Conservation (phyloP, 805 yeast species). For the Myxozyma mucilagina region DNA sequence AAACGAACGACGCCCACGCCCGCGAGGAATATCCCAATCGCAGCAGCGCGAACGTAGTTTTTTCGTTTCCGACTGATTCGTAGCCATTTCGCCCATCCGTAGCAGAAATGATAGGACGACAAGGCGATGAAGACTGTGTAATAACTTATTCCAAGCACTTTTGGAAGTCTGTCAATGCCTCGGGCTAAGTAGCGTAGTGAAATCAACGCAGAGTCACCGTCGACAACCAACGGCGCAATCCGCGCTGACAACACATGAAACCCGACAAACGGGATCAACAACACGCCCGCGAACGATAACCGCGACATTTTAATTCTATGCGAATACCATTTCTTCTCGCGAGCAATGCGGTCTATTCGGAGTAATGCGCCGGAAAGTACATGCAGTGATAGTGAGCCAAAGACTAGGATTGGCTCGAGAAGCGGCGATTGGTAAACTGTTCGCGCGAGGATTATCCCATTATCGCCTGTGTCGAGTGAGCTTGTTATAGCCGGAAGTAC, state of each 20-base stretch:
- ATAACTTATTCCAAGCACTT: background rate
- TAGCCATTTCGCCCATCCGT: constrained; percentile 29
- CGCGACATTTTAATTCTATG: constrained; percentile 47
- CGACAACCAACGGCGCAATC: constrained; percentile 52
- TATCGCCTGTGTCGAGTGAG: constrained; percentile 46
- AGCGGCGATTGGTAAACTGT: constrained; percentile 58
- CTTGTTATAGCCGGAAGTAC: constrained; percentile 51
- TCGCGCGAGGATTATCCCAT: constrained; percentile 62
- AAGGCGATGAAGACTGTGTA: constrained; percentile 18
- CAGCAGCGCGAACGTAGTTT: constrained; percentile 2
- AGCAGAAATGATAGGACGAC: constrained; percentile 17
- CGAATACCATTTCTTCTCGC: constrained; percentile 35
- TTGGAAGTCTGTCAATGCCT: constrained; percentile 2
- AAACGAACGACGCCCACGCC: constrained; percentile 8
- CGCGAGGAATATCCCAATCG: background rate
- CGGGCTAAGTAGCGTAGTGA: constrained; percentile 52
- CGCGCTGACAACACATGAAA: constrained; percentile 54
- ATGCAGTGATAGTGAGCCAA: constrained; percentile 52
- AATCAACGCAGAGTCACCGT: constrained; percentile 65
- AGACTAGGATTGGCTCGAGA: constrained; percentile 52
- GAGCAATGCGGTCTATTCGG: constrained; percentile 35
- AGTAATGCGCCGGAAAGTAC: constrained; percentile 53
- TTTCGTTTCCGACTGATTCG: background rate
- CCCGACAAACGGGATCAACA: constrained; percentile 47
- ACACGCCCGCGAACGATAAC: constrained; percentile 59